Percentiles rank a stretch among this genome's conserved stretches.
Conservation (phyloP, 1,284 basidiomycete genomes). For the Pisolithus thermaeus region DNA sequence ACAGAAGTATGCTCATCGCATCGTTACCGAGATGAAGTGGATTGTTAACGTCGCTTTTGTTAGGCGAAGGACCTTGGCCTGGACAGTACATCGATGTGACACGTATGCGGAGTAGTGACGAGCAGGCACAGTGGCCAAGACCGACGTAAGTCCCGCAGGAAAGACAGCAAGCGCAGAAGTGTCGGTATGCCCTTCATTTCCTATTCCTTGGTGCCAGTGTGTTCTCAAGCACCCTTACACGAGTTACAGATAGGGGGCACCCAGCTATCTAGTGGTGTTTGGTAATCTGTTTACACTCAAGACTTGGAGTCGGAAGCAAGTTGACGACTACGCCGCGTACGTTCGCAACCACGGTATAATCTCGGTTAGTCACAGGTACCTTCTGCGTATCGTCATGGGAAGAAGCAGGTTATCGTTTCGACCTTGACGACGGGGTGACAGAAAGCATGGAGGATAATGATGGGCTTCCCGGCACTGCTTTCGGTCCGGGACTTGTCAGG, state of each 20-base stretch:
- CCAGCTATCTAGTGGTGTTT: no score
- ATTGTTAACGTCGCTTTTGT: slow-evolving; percentile 9
- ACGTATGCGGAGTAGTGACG: slow-evolving; percentile 44
- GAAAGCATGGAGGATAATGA: slow-evolving; percentile 5
- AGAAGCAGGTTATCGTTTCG: slow-evolving; percentile 8
- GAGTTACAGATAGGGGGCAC: no score
- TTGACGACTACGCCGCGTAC: no score
- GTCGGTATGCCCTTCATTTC: no score
- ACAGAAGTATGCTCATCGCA: slow-evolving; percentile 48
- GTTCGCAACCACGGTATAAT: no score
- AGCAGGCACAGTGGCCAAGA: slow-evolving; percentile 60
- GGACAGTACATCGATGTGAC: slow-evolving; percentile 68
- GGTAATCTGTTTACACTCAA: no score
- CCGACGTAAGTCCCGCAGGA: slow-evolving; percentile 32
- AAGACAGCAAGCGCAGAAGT: no score
- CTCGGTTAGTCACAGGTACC: neutral
- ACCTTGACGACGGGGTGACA: slow-evolving; percentile 14
- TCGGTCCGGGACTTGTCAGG: slow-evolving; percentile 9
- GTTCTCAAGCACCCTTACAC: no score
- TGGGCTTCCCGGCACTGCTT: neutral
- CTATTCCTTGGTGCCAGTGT: no score
- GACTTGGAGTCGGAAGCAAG: no score
- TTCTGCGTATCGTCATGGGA: slow-evolving; percentile 5
- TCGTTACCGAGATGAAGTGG: slow-evolving; percentile 1
- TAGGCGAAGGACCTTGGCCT: slow-evolving; percentile 63